These are phyloP conservation scores for Amyloporia xantha DNA, from an alignment of 768 basidiomycete species.

Conservation along the genomic window DNA sequence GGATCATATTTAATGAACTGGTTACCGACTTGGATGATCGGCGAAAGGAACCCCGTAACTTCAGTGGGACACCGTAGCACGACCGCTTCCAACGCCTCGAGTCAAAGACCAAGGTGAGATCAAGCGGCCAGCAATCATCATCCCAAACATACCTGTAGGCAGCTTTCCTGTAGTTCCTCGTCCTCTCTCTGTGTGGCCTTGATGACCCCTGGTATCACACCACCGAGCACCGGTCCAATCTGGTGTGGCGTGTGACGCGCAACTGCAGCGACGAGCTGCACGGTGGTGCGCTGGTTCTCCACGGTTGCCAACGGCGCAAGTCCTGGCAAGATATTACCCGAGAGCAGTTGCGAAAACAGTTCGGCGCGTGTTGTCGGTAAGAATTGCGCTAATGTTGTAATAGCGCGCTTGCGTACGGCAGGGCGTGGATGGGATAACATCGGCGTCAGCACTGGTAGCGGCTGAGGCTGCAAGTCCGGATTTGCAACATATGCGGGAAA, in stretches of 20 bases:
- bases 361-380: slow-evolving; percentile 63
- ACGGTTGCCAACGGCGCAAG: slow-evolving; percentile 44
- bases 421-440: slow-evolving; percentile 70
- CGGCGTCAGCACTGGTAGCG: slow-evolving; percentile 62
- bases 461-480: slow-evolving; percentile 45
- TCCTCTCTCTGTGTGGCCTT: slow-evolving; percentile 68
- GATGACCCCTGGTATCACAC: slow-evolving; percentile 66
- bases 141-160: slow-evolving; percentile 52
- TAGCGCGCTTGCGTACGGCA: slow-evolving; percentile 90
- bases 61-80: slow-evolving; percentile 81
- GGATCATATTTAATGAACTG: slow-evolving; percentile 92
- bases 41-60: slow-evolving; percentile 60
- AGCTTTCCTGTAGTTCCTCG: slow-evolving; percentile 77
- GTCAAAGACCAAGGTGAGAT: neutral
- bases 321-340: slow-evolving; percentile 52
- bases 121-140: neutral
- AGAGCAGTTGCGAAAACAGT: slow-evolving; percentile 56
- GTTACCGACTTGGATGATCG: slow-evolving; percentile 64
- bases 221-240: slow-evolving; percentile 50
- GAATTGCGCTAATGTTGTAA: slow-evolving; percentile 79
- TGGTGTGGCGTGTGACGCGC: slow-evolving; percentile 67
- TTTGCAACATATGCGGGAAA: slow-evolving; percentile 66
- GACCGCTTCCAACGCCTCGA: slow-evolving; percentile 77
- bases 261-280: slow-evolving; percentile 74
- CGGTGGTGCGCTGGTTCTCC: slow-evolving; percentile 71